Conservation (phyloP, 192 early-diverging fungal genomes). For the Coemansia sp. region DNA sequence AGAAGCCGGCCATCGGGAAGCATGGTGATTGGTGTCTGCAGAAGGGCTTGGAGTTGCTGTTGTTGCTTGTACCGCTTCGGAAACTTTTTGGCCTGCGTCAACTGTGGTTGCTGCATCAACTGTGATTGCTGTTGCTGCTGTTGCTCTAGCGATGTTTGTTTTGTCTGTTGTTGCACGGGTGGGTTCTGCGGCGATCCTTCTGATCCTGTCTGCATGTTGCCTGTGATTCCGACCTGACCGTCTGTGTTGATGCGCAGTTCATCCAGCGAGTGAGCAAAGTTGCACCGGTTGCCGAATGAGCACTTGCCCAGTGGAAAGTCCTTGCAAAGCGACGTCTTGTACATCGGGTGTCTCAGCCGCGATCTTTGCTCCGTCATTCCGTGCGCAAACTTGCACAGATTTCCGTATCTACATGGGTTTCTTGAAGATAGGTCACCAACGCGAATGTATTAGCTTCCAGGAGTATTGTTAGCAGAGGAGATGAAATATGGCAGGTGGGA, state of each 20-base stretch:
- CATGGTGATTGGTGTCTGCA: conserved; percentile 35
- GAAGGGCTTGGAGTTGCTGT: conserved; percentile 17
- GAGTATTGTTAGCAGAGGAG: no score
- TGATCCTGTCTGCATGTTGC: background rate
- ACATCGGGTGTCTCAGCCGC: conserved; percentile 85
- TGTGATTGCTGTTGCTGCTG: conserved; percentile 1
- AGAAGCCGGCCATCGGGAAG: conserved; percentile 43
- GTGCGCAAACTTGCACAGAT: conserved; percentile 95
- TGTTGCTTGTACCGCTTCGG: conserved; percentile 10
- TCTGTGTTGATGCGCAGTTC: conserved; percentile 42
- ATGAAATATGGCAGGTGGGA: no score
- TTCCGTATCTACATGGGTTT: conserved; percentile 71
- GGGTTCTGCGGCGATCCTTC: background rate
- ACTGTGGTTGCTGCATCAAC: background rate
- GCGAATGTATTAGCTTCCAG: no score
- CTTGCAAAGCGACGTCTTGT: conserved; percentile 94
- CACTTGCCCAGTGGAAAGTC: conserved; percentile 89
- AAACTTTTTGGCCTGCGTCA: background rate
- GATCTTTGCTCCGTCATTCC: conserved; percentile 71
- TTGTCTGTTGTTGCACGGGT: background rate
- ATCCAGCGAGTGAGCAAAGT: conserved; percentile 77
- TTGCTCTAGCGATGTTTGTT: no score
- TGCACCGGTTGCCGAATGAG: conserved; percentile 92
- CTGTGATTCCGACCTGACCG: background rate
- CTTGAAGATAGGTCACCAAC: background rate